Evolutionary conservation across 140 eudicot genomes (phyloP), one percentile per base, ranked within the genome.

Genomic region (Flaveria floridana): DNA sequence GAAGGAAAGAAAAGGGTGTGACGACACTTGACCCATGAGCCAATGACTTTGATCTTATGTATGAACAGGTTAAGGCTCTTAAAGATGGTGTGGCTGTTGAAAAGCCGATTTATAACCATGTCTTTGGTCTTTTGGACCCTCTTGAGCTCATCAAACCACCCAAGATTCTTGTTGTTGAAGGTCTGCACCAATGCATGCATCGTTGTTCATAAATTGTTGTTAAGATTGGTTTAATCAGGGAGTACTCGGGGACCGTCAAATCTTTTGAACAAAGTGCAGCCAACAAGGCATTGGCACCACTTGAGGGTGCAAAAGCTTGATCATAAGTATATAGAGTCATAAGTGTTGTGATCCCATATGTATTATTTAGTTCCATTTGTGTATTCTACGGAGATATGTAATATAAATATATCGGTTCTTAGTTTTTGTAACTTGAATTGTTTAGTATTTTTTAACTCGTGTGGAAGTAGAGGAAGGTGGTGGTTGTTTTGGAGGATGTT

Each of bases 1-100:
- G 97, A 16, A 88, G 99, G 64, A 94, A 94, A 78, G 86, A 85
- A 76, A 84, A 94, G 72, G 97, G 99, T 8, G 97, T 94, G 30
- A 94, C 96, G 97, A 0, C 99, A 46, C 91, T 94, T 72, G 99
- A 94, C 79, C 99, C 97, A 4, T 84, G 81, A 65, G 99, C 99
- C 48, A 94, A 94, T 64, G 81, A 94, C 26, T 94, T 94, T 84
- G 99, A 94, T 78, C 95, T 94, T n/a, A 94, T 94, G 97, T 94
- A 88, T 81, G 95, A 94, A 68, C 99, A 94, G 72, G 96, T 94
- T 69, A 94, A 94, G 82, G 97, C 91, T 30, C 65, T 90, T 26
- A 94, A 94, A 62, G 83, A 81, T 23, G 96, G 99, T 2, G 70
- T 78, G 23, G 84, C 96, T 64, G 89, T 93, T 46, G 82, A 93